These are phyloP conservation scores for Kuraishia capsulata DNA, from an alignment of 805 yeast species.

Conservation along the genomic window DNA sequence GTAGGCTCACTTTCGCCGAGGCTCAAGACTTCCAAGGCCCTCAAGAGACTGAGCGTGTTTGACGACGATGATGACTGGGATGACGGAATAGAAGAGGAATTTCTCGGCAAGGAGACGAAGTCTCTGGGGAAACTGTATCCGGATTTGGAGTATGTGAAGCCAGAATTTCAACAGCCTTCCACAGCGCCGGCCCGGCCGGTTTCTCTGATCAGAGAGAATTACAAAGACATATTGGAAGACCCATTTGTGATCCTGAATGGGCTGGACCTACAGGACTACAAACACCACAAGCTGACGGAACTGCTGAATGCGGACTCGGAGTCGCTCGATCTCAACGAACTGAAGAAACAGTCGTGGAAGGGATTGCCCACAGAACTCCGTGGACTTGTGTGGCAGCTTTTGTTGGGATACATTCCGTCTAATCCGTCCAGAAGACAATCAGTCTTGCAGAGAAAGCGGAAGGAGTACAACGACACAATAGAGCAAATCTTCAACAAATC, in stretches of 20 bases:
- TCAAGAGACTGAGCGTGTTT: constrained; percentile 13
- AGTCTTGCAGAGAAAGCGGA: constrained; percentile 69
- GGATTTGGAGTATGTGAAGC: constrained; percentile 3
- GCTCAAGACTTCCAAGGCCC: constrained; percentile 1
- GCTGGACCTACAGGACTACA: constrained; percentile 20
- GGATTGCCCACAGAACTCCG: constrained; percentile 82
- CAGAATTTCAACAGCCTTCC: not conserved
- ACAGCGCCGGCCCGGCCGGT: not conserved
- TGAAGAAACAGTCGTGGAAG: constrained; percentile 83
- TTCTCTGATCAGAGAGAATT: not conserved
- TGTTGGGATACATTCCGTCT: constrained; percentile 85
- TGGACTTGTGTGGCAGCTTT: constrained; percentile 80
- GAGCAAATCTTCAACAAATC: constrained; percentile 48
- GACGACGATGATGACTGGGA: constrained; percentile 94
- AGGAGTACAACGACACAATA: constrained; percentile 76
- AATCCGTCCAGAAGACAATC: constrained; percentile 67
- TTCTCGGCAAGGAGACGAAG: not conserved
- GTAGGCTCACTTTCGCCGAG: not conserved
- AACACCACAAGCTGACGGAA: constrained; percentile 40
- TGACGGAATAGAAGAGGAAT: constrained; percentile 43
- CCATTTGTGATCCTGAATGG: constrained; percentile 27
- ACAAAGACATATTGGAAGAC: constrained; percentile 28
- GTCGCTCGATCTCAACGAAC: constrained; percentile 49
- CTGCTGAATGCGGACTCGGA: constrained; percentile 34
- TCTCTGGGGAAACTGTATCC: constrained; percentile 1